Conservation (phyloP, 2,329 filamentous ascomycete genomes). For the Aspergillus vadensis region DNA sequence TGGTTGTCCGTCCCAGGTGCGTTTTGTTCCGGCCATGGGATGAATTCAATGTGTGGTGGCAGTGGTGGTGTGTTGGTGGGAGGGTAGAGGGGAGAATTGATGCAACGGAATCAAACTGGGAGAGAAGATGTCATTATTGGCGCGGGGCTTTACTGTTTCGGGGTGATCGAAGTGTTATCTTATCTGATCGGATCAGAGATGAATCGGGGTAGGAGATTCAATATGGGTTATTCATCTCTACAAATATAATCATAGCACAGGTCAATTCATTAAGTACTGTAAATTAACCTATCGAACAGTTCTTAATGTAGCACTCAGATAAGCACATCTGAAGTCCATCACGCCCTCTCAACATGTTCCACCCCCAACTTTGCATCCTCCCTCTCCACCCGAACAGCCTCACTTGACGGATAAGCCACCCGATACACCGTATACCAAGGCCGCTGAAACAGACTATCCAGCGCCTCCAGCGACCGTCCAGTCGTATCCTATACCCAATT, state of each 20-base stretch:
- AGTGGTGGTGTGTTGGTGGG: neutral
- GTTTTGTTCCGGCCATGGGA: constrained; percentile 40
- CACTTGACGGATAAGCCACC: neutral
- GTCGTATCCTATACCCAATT: neutral
- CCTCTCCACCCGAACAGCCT: too few species aligned
- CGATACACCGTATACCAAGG: constrained; percentile 1
- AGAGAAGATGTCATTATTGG: constrained; percentile 18
- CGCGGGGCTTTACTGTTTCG: constrained; percentile 12
- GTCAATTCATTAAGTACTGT: too few species aligned
- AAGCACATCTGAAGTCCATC: too few species aligned
- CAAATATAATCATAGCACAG: too few species aligned
- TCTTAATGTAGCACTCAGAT: too few species aligned
- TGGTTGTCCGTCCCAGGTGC: constrained; percentile 41
- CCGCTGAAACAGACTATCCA: neutral
- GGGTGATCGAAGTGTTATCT: neutral
- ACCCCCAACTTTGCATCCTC: too few species aligned
- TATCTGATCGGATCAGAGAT: constrained; percentile 14
- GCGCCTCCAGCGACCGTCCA: constrained; percentile 7
- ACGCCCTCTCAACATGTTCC: too few species aligned
- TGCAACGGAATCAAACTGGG: neutral
- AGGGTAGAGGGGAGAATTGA: neutral
- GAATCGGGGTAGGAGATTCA: neutral
- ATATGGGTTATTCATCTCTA: too few species aligned
- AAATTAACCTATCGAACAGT: fast-evolving
- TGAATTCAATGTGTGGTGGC: neutral